A percentile compares a stretch with the other conserved stretches of the same genome.
Conservation (phyloP, 2,329 filamentous ascomycete species). For the Scedosporium aurantiacum region DNA sequence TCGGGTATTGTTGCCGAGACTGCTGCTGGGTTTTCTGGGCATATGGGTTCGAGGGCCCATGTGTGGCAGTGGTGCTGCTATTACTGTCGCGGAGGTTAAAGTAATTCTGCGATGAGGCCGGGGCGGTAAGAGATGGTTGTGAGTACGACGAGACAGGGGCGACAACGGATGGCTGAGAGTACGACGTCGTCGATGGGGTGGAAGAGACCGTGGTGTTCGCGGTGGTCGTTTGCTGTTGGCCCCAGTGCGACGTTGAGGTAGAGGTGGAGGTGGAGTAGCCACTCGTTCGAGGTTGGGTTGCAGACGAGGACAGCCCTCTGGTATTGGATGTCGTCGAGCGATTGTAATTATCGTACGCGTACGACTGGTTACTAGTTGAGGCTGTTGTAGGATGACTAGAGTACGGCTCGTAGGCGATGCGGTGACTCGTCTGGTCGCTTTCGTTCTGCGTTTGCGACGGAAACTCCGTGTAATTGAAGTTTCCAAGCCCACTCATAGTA, state of each 20-base stretch:
- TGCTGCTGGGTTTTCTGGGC: conserved; percentile 12
- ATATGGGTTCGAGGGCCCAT: conserved; percentile 12
- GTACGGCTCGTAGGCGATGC: conserved; percentile 21
- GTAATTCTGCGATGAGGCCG: conserved; percentile 4
- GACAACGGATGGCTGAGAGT: background rate
- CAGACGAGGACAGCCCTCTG: background rate
- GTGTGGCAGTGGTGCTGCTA: conserved; percentile 6
- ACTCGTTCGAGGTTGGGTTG: background rate
- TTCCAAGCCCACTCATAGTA: background rate
- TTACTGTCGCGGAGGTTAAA: conserved; percentile 11
- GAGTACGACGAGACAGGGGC: background rate
- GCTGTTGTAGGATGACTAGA: conserved; percentile 15
- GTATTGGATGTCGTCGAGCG: conserved; percentile 14
- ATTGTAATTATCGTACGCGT: conserved; percentile 19
- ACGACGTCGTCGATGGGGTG: background rate
- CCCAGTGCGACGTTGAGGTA: conserved; percentile 9
- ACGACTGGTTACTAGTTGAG: conserved; percentile 9
- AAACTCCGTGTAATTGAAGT: background rate
- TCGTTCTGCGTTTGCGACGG: conserved; percentile 8
- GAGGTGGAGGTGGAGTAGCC: conserved; percentile 7
- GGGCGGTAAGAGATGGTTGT: background rate
- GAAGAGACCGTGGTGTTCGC: conserved; percentile 8
- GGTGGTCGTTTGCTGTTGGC: conserved; percentile 11
- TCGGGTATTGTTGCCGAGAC: background rate
- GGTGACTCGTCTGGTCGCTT: conserved; percentile 8